Evolutionary conservation across 192 early-diverging fungal species (phyloP).

Genomic region (Coemansia sp.): DNA sequence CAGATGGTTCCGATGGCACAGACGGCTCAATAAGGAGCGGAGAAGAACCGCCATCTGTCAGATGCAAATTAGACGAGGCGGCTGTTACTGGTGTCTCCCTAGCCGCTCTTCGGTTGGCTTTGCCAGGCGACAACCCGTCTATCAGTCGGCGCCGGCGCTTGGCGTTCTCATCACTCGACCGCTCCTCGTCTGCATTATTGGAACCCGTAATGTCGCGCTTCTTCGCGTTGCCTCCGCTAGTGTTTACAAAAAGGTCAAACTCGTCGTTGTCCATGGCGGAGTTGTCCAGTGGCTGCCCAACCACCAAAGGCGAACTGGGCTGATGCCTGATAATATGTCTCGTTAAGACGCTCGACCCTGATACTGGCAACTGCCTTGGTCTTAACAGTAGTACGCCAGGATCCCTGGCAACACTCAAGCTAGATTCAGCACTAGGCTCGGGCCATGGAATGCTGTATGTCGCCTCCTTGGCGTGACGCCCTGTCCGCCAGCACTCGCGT

Average conservation of each 20-base stretch:
- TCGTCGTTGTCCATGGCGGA: slow-evolving; percentile 13
- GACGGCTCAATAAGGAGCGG: slow-evolving; percentile 17
- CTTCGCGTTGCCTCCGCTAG: background rate
- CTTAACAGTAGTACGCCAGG: background rate
- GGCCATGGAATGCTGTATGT: slow-evolving; percentile 17
- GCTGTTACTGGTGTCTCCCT: background rate
- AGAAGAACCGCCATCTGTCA: slow-evolving; percentile 1
- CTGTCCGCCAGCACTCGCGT: slow-evolving; percentile 25
- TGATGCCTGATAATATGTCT: background rate
- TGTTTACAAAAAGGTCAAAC: background rate
- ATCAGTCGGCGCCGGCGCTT: background rate
- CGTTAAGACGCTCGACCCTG: background rate
- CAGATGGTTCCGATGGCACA: background rate
- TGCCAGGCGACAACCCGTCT: background rate
- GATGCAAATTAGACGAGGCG: background rate
- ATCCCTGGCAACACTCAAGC: background rate
- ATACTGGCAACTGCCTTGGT: background rate
- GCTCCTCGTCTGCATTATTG: background rate
- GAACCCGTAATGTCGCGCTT: background rate
- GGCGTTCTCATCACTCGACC: background rate
- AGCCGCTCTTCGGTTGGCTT: background rate
- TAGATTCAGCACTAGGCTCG: background rate
- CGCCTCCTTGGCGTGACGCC: slow-evolving; percentile 10
- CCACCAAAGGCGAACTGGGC: background rate
- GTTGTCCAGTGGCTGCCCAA: slow-evolving; percentile 14